A percentile compares a stretch with the other conserved stretches of the same genome.
These are phyloP conservation scores for Cucurbitaria berberidis DNA, from an alignment of 2,329 filamentous ascomycete species.

Conservation along the genomic window DNA sequence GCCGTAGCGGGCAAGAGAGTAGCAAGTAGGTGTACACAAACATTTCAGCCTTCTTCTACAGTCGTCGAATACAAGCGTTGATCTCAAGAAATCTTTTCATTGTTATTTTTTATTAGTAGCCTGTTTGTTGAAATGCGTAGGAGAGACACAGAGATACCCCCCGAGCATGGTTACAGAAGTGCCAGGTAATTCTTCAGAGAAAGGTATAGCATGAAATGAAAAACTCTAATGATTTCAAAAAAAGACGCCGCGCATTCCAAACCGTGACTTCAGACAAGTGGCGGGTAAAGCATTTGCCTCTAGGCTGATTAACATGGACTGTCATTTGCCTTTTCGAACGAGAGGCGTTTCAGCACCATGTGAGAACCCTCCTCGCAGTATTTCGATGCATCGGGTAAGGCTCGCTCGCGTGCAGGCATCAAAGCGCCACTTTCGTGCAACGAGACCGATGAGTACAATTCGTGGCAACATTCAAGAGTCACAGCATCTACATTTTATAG, in stretches of 20 bases:
- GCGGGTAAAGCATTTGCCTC: neutral
- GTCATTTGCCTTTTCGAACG: too few relatives aligned
- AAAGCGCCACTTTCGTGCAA: neutral
- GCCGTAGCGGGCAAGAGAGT: neutral
- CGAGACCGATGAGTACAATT: neutral
- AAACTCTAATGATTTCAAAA: constrained; percentile 11
- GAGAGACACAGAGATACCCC: constrained; percentile 21
- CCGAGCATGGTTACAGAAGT: constrained; percentile 2
- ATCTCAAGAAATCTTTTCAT: constrained; percentile 32
- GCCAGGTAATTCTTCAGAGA: constrained; percentile 17
- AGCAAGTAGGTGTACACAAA: constrained; percentile 29
- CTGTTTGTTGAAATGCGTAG: constrained; percentile 1
- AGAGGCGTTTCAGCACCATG: constrained; percentile 4
- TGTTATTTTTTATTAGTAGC: constrained; percentile 15
- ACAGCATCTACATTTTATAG: neutral
- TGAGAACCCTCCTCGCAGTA: constrained; percentile 19
- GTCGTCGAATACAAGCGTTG: constrained; percentile 48
- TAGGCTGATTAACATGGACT: neutral
- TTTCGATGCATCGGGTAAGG: constrained; percentile 12
- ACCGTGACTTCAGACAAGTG: neutral
- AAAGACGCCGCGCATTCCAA: neutral
- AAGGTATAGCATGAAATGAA: constrained; percentile 24
- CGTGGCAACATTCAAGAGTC: neutral
- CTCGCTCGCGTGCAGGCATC: neutral
- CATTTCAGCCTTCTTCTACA: constrained; percentile 38